phyloP scores from a whole-genome alignment of 306 rosid genomes.

The Castanopsis chinensis region DNA sequence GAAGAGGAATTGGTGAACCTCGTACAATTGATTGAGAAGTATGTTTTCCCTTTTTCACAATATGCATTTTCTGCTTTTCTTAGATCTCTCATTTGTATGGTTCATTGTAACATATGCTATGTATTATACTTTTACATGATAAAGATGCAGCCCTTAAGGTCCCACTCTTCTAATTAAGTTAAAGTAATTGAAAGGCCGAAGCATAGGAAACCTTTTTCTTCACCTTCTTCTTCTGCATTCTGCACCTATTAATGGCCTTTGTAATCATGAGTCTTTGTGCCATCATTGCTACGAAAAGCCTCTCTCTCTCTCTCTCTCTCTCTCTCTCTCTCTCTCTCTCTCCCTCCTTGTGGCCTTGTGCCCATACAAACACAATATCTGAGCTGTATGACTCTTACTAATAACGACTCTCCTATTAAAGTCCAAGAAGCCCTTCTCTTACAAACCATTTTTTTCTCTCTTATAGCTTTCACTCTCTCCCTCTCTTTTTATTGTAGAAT shows the following conservation, averaged over 20 bases:
- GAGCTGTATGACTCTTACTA: constrained; percentile 28
- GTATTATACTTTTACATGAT: too few relatives aligned
- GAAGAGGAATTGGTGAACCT: constrained; percentile 71
- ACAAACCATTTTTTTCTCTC: constrained; percentile 7
- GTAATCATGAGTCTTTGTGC: constrained; percentile 66
- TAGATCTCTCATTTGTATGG: not conserved
- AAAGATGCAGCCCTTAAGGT: too few relatives aligned
- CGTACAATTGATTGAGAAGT: constrained; percentile 68
- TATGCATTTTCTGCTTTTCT: constrained; percentile 13
- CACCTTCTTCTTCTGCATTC: constrained; percentile 31
- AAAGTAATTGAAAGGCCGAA: constrained; percentile 17
- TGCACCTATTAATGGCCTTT: constrained; percentile 52
- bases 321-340: constrained; percentile 28
- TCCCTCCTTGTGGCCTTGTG: too few relatives aligned
- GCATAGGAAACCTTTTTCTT: constrained; percentile 6
- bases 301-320: constrained; percentile 31
- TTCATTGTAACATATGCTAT: too few relatives aligned
- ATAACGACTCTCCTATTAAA: constrained; percentile 29
- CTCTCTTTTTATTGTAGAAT: not conserved
- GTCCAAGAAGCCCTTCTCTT: constrained; percentile 27
- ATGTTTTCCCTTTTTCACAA: constrained; percentile 20
- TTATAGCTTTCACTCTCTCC: not conserved
- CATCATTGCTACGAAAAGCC: constrained; percentile 69
- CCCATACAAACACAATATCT: constrained; percentile 43
- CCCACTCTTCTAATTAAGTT: too few relatives aligned